A percentile compares a stretch with the other conserved stretches of the same genome.
Conservation (phyloP, 2,329 filamentous ascomycete species). For the Chaetomium globosum region DNA sequence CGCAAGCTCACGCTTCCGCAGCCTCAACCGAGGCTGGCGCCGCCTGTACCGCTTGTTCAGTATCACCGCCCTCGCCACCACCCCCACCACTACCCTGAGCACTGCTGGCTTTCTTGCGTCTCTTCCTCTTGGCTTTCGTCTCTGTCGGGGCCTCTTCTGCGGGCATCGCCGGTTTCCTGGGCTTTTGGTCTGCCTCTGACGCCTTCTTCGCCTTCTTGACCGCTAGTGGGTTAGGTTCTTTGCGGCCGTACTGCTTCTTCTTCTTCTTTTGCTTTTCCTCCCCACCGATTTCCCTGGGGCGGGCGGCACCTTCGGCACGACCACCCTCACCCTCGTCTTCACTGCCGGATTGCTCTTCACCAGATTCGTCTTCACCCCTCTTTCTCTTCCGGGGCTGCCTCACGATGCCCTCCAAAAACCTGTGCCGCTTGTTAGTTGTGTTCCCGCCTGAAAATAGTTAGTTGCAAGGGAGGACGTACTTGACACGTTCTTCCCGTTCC, state of each 20-base stretch:
- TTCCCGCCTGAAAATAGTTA: not conserved
- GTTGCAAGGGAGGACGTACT: slow-evolving; percentile 48
- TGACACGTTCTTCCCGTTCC: slow-evolving; percentile 69
- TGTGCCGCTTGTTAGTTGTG: slow-evolving; percentile 22
- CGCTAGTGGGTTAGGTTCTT: slow-evolving; percentile 43
- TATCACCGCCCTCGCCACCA: slow-evolving; percentile 20
- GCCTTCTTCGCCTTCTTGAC: slow-evolving; percentile 44
- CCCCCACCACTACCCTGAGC: slow-evolving; percentile 21
- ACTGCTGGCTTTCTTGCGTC: slow-evolving; percentile 35
- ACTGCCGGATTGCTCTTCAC: slow-evolving; percentile 44
- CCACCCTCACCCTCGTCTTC: slow-evolving; percentile 45
- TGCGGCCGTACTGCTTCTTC: slow-evolving; percentile 40
- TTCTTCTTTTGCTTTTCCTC: slow-evolving; percentile 39
- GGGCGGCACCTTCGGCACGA: slow-evolving; percentile 37
- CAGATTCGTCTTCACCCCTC: slow-evolving; percentile 46
- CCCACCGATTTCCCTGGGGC: slow-evolving; percentile 33
- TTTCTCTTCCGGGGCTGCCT: slow-evolving; percentile 53
- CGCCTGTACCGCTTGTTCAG: slow-evolving; percentile 17
- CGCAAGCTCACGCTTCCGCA: slow-evolving; percentile 3
- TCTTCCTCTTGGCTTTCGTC: slow-evolving; percentile 38
- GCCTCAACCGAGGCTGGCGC: slow-evolving; percentile 16
- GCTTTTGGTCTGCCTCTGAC: slow-evolving; percentile 28
- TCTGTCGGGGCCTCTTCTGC: slow-evolving; percentile 38
- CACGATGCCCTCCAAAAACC: slow-evolving; percentile 42
- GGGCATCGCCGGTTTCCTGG: slow-evolving; percentile 35